phyloP scores from a whole-genome alignment of 441 rosid genomes.

The Iberis amara region DNA sequence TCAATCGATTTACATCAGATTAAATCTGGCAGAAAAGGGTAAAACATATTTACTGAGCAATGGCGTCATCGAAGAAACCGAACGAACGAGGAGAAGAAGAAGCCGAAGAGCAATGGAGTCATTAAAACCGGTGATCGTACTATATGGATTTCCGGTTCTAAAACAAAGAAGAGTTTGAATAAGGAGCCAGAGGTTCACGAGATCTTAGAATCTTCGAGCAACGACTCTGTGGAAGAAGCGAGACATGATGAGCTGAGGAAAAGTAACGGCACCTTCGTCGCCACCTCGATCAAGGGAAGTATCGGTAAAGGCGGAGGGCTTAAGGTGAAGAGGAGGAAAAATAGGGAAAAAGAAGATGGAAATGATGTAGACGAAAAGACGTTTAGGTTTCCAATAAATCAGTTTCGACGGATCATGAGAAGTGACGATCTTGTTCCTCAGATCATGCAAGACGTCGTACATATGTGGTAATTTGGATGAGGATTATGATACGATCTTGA shows the following conservation, averaged over 20 bases:
- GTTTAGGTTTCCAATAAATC: slow-evolving; percentile 62
- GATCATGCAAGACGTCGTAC: slow-evolving; percentile 51
- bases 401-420: slow-evolving; percentile 66
- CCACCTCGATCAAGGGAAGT: slow-evolving; percentile 7
- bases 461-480: not conserved
- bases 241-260: slow-evolving; percentile 11
- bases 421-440: slow-evolving; percentile 38
- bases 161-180: slow-evolving; percentile 5
- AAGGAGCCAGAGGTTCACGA: slow-evolving; percentile 27
- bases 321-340: slow-evolving; percentile 23
- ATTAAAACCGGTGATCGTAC: not conserved
- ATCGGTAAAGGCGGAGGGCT: slow-evolving; percentile 15
- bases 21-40: too few relatives aligned
- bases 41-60: not conserved
- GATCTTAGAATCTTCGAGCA: slow-evolving; percentile 35
- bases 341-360: slow-evolving; percentile 26
- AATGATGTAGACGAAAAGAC: slow-evolving; percentile 28
- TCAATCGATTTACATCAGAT: too few relatives aligned
- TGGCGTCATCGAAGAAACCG: slow-evolving; percentile 30
- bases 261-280: slow-evolving; percentile 19
- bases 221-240: slow-evolving; percentile 27
- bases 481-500: too few relatives aligned
- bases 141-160: slow-evolving; percentile 10
- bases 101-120: slow-evolving; percentile 29
- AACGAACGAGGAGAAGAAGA: slow-evolving; percentile 22